Evolutionary conservation across 2,329 filamentous ascomycete species (phyloP), one percentile per base, ranked within the genome.

Genomic region (Ophiostoma sp.): DNA sequence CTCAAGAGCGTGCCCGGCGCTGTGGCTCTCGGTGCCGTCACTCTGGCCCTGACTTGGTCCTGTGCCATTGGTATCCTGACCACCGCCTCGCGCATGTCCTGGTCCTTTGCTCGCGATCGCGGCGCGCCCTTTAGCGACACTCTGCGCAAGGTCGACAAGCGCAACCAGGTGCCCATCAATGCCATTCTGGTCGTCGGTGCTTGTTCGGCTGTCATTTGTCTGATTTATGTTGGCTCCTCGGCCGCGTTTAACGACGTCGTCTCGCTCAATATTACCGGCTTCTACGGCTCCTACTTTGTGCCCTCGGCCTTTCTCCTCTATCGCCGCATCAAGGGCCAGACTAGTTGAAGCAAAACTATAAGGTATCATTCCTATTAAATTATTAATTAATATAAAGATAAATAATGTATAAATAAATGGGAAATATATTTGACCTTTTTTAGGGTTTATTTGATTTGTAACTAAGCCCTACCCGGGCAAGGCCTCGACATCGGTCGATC

Each of bases 11-110:
- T 82, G 2, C 82, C 82, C 0, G 87, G 84, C 0, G 84, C 86
- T 0, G 83, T 84, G 1, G 83, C 84, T 17, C 87, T 88, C 83
- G 81, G 83, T 0, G 79, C 82, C 3, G 81, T 89, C 25, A 79
- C 88, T 1, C 81, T 87, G 2, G 78, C 87, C 12, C 83, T 86
- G 28, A 80, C 84, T 3, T 82, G 83, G 1, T 84, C 82, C 31
- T 84, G 84, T 48, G 85, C 83, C 6, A 84, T 87, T 9, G 85
- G 85, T 0, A 85, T 87, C 74, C 83, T 89, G 0, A 87, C 86
- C 0, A 86, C 89, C 0, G 87, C 88, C 0, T 89, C 87, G 0
- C 83, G 87, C 11, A 79, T 86, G 9, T 73, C 83, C 12, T 85
- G 71, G 71, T 78, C 84, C 1, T 85, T 87, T 19, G 45, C 45